phyloP scores from a whole-genome alignment of 805 yeast genomes.

The Jamesozyma rosinii region DNA sequence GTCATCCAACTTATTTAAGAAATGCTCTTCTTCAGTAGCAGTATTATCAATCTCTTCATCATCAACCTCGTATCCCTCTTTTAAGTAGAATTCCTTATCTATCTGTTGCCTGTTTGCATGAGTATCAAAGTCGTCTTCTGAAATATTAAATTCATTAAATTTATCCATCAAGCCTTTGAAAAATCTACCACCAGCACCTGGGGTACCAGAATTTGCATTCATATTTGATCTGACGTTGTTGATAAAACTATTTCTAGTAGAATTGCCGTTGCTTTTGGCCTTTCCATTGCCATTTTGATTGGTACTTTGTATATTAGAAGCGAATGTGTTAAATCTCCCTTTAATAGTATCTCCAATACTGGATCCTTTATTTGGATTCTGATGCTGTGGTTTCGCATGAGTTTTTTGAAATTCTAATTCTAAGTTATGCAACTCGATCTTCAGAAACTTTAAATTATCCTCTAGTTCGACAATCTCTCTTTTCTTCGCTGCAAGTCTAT shows the following conservation, averaged over 20 bases:
- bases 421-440: slow-evolving; percentile 32
- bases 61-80: slow-evolving; percentile 21
- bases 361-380: background rate
- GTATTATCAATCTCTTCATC: slow-evolving; percentile 21
- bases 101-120: slow-evolving; percentile 7
- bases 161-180: slow-evolving; percentile 18
- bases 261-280: background rate
- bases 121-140: slow-evolving; percentile 26
- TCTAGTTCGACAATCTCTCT: slow-evolving; percentile 43
- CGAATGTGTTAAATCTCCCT: background rate
- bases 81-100: slow-evolving; percentile 18
- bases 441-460: slow-evolving; percentile 32
- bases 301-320: background rate
- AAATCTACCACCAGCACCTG: slow-evolving; percentile 6
- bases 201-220: background rate
- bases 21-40: slow-evolving; percentile 8
- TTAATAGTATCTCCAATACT: background rate
- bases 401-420: slow-evolving; percentile 27
- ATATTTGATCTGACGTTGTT: background rate
- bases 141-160: slow-evolving; percentile 28
- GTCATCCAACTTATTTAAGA: slow-evolving; percentile 4
- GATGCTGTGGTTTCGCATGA: background rate
- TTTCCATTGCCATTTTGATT: background rate
- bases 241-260: background rate
- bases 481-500: slow-evolving; percentile 43